These are phyloP conservation scores for Patellaria atrata DNA, from an alignment of 495 filamentous ascomycete species.

Conservation along the genomic window DNA sequence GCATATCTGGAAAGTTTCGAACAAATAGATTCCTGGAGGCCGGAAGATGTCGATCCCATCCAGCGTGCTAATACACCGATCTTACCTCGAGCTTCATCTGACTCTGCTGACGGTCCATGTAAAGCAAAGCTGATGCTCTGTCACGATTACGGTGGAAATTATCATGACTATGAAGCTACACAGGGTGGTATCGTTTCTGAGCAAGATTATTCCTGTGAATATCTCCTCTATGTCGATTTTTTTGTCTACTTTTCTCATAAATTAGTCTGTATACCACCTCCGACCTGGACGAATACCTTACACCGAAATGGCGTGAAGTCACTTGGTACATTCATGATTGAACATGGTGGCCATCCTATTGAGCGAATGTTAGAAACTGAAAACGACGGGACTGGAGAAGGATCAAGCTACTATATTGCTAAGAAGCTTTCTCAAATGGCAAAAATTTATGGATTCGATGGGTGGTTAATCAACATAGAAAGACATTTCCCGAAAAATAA, in stretches of 20 bases:
- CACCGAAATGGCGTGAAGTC: conserved; percentile 32
- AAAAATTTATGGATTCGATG: conserved; percentile 32
- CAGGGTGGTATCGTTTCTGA: conserved; percentile 14
- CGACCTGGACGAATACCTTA: conserved; percentile 32
- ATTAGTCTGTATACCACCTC: conserved; percentile 30
- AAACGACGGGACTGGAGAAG: conserved; percentile 4
- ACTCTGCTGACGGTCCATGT: background rate
- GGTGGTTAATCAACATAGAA: conserved; percentile 35
- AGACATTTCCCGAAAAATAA: conserved; percentile 24
- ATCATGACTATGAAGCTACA: conserved; percentile 29
- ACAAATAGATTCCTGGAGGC: conserved; percentile 26
- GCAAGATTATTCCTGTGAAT: conserved; percentile 26
- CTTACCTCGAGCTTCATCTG: conserved; percentile 11
- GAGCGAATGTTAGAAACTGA: conserved; percentile 19
- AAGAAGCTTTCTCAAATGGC: conserved; percentile 27
- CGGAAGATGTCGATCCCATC: conserved; percentile 23
- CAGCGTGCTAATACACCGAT: conserved; percentile 32
- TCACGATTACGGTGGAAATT: conserved; percentile 33
- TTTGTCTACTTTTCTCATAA: conserved; percentile 36
- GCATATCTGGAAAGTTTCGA: conserved; percentile 25
- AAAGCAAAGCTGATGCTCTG: conserved; percentile 25
- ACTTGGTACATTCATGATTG: conserved; percentile 32
- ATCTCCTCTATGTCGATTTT: conserved; percentile 29
- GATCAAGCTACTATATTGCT: conserved; percentile 23
- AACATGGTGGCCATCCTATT: conserved; percentile 22